Conservation (phyloP, 768 basidiomycete species). For the Neoboletus subvelutipes region DNA sequence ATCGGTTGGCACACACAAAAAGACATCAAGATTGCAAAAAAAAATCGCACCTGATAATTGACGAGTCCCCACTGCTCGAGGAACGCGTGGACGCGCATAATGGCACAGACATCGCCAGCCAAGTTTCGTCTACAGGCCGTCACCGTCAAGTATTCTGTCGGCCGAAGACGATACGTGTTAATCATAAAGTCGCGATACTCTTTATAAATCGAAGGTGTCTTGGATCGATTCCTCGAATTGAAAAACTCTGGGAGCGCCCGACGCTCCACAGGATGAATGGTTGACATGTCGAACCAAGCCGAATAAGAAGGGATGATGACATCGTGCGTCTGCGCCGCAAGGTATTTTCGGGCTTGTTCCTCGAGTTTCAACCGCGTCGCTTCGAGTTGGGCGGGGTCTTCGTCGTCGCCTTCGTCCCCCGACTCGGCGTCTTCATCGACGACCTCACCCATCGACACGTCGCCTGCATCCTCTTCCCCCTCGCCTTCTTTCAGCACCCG, state of each 20-base stretch:
- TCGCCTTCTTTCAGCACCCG: slow-evolving; percentile 50
- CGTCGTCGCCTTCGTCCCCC: slow-evolving; percentile 79
- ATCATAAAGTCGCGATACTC: slow-evolving; percentile 99
- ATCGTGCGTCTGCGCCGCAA: slow-evolving; percentile 96
- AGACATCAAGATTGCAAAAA: not conserved
- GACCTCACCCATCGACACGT: slow-evolving; percentile 81
- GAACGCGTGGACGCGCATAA: slow-evolving; percentile 99
- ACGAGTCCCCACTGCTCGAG: slow-evolving; percentile 98
- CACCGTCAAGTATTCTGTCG: slow-evolving; percentile 93
- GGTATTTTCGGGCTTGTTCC: slow-evolving; percentile 89
- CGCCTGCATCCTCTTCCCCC: slow-evolving; percentile 65
- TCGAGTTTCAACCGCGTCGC: slow-evolving; percentile 77
- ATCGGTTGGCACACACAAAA: slow-evolving; percentile 2
- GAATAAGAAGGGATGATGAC: slow-evolving; percentile 96
- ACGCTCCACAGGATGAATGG: slow-evolving; percentile 89
- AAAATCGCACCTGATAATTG: slow-evolving; percentile 85
- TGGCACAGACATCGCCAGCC: slow-evolving; percentile 96
- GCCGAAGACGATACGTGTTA: slow-evolving; percentile 93
- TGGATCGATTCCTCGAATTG: slow-evolving; percentile 90
- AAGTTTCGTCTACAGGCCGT: slow-evolving; percentile 95
- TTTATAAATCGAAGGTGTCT: slow-evolving; percentile 97
- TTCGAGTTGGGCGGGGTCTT: slow-evolving; percentile 81
- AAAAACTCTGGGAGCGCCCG: slow-evolving; percentile 97
- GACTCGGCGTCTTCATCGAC: slow-evolving; percentile 77
- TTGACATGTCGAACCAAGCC: slow-evolving; percentile 96